Evolutionary conservation across 805 yeast species (phyloP).

Genomic region (Yarrowia hollandica): DNA sequence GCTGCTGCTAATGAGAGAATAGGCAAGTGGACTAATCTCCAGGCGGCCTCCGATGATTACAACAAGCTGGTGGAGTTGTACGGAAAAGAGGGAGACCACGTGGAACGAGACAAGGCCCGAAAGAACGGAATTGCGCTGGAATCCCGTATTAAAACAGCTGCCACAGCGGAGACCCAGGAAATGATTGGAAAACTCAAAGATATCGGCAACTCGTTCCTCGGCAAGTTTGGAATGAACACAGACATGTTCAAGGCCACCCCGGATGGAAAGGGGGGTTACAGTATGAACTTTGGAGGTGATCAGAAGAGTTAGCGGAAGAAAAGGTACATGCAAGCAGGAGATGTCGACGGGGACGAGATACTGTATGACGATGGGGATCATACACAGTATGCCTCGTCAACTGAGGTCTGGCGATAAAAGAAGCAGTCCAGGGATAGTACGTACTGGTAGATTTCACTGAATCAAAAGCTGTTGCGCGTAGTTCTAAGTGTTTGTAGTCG

Average conservation of each 20-base stretch:
- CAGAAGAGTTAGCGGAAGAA: neutral
- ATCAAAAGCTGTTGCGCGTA: too few relatives aligned
- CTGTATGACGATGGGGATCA: too few relatives aligned
- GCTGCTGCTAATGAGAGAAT: conserved; percentile 58
- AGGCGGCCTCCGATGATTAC: conserved; percentile 37
- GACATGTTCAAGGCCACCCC: conserved; percentile 38
- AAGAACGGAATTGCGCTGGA: conserved; percentile 29
- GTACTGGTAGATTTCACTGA: too few relatives aligned
- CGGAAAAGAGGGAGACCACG: conserved; percentile 15
- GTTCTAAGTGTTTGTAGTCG: too few relatives aligned
- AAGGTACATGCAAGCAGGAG: too few relatives aligned
- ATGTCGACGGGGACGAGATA: too few relatives aligned
- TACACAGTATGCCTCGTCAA: too few relatives aligned
- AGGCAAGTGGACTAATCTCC: conserved; percentile 38
- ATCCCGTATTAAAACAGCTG: conserved; percentile 35
- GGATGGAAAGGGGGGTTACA: conserved; percentile 35
- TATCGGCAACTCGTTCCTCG: conserved; percentile 39
- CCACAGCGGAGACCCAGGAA: conserved; percentile 38
- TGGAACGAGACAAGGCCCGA: conserved; percentile 14
- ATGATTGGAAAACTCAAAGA: conserved; percentile 41
- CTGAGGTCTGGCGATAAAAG: too few relatives aligned
- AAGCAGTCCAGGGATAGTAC: too few relatives aligned
- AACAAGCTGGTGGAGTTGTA: conserved; percentile 30
- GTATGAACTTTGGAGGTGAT: conserved; percentile 28
- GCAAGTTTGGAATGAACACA: conserved; percentile 39